Conservation (phyloP, 352 stramenopile genomes). For the Peronosclerospora sorghi region DNA sequence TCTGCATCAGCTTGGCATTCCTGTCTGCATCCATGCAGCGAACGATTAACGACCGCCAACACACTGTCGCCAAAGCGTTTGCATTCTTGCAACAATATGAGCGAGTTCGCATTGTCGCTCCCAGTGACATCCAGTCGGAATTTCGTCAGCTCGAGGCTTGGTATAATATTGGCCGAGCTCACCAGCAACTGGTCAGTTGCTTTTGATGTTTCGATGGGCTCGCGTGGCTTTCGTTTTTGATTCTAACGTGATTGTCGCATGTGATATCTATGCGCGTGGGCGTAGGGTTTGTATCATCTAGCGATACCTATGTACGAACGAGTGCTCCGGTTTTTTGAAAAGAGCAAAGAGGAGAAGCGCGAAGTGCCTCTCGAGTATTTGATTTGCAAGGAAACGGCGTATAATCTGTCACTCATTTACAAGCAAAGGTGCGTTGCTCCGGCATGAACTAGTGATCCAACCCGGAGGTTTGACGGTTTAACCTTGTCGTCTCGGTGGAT, state of each 20-base stretch:
- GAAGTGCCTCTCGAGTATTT: conserved; percentile 55
- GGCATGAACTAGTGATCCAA: not conserved
- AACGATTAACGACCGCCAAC: conserved; percentile 77
- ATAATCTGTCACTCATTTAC: conserved; percentile 84
- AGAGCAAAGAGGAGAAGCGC: conserved; percentile 30
- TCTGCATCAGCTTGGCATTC: conserved; percentile 79
- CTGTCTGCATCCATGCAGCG: conserved; percentile 77
- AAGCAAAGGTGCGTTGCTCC: conserved; percentile 53
- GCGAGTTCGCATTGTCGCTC: conserved; percentile 29
- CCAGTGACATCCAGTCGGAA: conserved; percentile 47
- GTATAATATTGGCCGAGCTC: conserved; percentile 81
- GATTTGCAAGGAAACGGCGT: conserved; percentile 75
- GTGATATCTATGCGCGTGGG: too few relatives aligned
- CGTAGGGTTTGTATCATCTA: conserved; percentile 78
- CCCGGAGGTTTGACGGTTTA: not conserved
- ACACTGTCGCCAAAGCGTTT: conserved; percentile 79
- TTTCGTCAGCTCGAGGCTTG: conserved; percentile 63
- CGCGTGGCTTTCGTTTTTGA: too few relatives aligned
- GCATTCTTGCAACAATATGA: conserved; percentile 81
- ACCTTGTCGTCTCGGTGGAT: not conserved
- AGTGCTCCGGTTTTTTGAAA: conserved; percentile 70
- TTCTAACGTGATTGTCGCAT: conserved; percentile 2
- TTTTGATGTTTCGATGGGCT: too few relatives aligned
- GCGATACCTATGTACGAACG: conserved; percentile 84
- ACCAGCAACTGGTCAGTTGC: conserved; percentile 72